Evolutionary conservation across 257 asterid genomes (phyloP).

Genomic region (Jasminum sambac): DNA sequence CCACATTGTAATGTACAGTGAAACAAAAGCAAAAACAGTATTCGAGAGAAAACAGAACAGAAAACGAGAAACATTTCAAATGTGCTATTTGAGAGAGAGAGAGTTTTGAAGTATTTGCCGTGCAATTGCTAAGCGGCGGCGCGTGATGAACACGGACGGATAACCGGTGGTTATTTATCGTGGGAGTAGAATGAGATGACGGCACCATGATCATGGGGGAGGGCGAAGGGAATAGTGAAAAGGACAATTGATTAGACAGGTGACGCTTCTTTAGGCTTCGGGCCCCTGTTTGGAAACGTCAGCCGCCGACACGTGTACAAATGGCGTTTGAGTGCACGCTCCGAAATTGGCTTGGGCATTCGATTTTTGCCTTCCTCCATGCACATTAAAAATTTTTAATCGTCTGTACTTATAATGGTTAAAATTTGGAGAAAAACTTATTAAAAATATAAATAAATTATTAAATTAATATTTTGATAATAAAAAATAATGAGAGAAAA

Average conservation of each 20-base stretch:
- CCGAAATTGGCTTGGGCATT: conserved; percentile 15
- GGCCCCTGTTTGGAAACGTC: neutral
- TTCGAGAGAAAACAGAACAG: conserved; percentile 20
- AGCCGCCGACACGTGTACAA: neutral
- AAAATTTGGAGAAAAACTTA: too few relatives aligned
- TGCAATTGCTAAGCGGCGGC: conserved; percentile 10
- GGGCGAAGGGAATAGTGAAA: neutral
- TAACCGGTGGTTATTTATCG: neutral
- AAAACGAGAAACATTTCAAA: neutral
- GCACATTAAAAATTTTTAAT: too few relatives aligned
- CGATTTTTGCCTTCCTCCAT: too few relatives aligned
- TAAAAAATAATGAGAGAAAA: too few relatives aligned
- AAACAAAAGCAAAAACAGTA: neutral
- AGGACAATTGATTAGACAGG: neutral
- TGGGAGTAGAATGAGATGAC: conserved; percentile 27
- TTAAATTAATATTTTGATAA: too few relatives aligned
- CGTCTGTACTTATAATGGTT: too few relatives aligned
- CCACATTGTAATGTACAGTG: neutral
- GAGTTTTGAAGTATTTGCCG: neutral
- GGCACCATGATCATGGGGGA: conserved; percentile 2
- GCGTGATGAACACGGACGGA: conserved; percentile 5
- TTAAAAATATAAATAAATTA: too few relatives aligned
- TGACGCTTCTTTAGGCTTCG: neutral
- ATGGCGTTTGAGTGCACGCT: neutral
- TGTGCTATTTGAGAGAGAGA: conserved; percentile 1